Base-by-base conservation (phyloP, 805 yeast species). In the Blastobotrys robertii region DNA sequence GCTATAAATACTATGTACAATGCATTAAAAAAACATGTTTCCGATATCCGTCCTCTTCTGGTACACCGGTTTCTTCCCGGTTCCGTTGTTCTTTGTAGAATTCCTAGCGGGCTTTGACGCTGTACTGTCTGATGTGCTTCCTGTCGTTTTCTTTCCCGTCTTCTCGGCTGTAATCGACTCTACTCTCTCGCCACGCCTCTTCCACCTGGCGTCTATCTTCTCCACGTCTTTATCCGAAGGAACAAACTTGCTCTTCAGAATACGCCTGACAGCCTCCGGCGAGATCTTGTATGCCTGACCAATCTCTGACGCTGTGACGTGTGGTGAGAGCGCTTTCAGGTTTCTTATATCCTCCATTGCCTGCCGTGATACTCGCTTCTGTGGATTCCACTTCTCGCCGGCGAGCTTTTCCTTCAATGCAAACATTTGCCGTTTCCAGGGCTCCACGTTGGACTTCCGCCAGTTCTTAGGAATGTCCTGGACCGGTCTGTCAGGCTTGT, bases 181-280 rank as follows among this genome's bases (percentile, higher is more conserved):
- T 14, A 38, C 14, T 25, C 65, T 58, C 31, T 57, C 66, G 8
- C 75, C 74, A 52, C 81, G 64, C 31, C 60, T 64, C 28, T 57
- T 60, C 78, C 84, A 81, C 48, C 90, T 69, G 12, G 63, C 62
- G 29, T 66, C 60, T 2, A 70, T 39, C 12, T 71, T 56, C 25
- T 54, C 59, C 33, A 66, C 71, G 46, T 79, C 84, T n/a, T 68
- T 70, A 1, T 65, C 70, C 3, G 60, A 67, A 0, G 95, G 95
- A 12, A 58, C 62, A 94, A 95, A 88, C 32, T 71, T 76, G 4
- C 90, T 79, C 56, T 76, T 79, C 50, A 88, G 58, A 13, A 88
- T 85, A 49, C 95, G 72, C 45, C 95, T 67, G 2, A 87, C 73
- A 0, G 88, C 84, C 51, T 87, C 94, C 1, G 94, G 90, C 1